Conservation (phyloP, 805 yeast genomes). For the Spencermartinsiella europaea region DNA sequence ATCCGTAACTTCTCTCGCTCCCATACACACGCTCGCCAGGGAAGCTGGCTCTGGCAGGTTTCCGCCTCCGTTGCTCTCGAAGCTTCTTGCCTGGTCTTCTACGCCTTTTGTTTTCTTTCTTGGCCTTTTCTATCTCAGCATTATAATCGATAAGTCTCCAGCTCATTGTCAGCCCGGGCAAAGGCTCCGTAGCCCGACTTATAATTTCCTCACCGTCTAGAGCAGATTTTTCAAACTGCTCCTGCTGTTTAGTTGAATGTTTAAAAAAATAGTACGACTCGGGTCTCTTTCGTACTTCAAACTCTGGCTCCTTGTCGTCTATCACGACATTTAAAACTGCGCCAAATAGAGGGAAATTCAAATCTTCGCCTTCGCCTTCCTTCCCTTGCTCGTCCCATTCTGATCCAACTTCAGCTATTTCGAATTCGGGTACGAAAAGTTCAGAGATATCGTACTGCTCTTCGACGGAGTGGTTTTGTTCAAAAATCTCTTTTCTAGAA, state of each 20-base stretch:
- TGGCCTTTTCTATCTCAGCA: constrained; percentile 10
- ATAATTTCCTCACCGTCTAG: constrained; percentile 17
- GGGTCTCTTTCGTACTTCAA: constrained; percentile 16
- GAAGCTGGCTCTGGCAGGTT: neutral
- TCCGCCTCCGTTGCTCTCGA: constrained; percentile 13
- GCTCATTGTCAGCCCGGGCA: constrained; percentile 22
- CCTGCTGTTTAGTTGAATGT: constrained; percentile 4
- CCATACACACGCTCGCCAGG: constrained; percentile 8
- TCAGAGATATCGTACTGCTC: neutral
- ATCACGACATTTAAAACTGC: constrained; percentile 3
- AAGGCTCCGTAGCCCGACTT: constrained; percentile 5
- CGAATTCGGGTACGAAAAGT: constrained; percentile 9
- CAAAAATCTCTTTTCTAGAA: constrained; percentile 15
- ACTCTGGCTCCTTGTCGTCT: constrained; percentile 8
- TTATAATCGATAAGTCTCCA: constrained; percentile 21
- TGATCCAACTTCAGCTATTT: constrained; percentile 8
- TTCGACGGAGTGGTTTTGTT: neutral
- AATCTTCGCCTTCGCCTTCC: constrained; percentile 12
- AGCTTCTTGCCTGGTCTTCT: constrained; percentile 23
- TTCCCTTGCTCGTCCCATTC: neutral
- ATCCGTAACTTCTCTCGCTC: constrained; percentile 10
- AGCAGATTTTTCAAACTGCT: constrained; percentile 13
- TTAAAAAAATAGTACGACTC: constrained; percentile 19
- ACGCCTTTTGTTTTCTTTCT: constrained; percentile 13
- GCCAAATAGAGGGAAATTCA: constrained; percentile 15